Evolutionary conservation across 2,329 filamentous ascomycete genomes (phyloP), one percentile per base, ranked within the genome.

Genomic region (Chrysosporium queenslandicum): DNA sequence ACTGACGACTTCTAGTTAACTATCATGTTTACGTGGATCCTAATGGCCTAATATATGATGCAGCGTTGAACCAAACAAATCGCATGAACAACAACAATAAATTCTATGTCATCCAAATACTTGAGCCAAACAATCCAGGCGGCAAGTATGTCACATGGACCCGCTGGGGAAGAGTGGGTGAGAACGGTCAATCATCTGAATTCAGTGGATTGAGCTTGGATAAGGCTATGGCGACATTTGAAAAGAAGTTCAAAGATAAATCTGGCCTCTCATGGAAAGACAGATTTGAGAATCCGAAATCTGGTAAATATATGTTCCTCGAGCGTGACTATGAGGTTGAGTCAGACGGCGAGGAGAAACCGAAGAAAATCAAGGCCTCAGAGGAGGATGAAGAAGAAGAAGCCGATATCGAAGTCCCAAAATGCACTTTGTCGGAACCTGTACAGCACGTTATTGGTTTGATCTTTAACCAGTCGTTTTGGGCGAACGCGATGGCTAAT

Each of bases 401-500:
- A 7, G 60, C 67, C 6, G 68, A 69, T 1, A 62, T 67, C 7
- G 63, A 71, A 12, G 60, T 66, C 0, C 68, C 73, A 0, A 70
- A 80, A 54, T 85, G 79, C 64, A 80, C 75, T 2, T 74, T 91
- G 1, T 68, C 75, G 0, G 65, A 69, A 11, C 73, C 81, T 0
- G 74, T 87, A 2, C 82, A 88, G 63, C 70, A 80, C 7, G 71
- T 94, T 18, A 83, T 94, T 76, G 71, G 82, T 55, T 78, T 94
- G 58, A 94, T 95, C 55, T 94, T 94, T 74, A 90, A 94, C 65
- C 76, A 80, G 53, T 65, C 82, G 20, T 83, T 83, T 63, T 88
- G 94, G 66, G 73, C 79, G 20, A 76, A 76, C 18, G 78, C 68
- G 1, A 65, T 75, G 63, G 64, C 63, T 1, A 62, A 64, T 4